A percentile compares a stretch with the other conserved stretches of the same genome.
These are phyloP conservation scores for Zoysia japonica DNA, from an alignment of 176 grass and related monocot genomes.

Conservation along the genomic window DNA sequence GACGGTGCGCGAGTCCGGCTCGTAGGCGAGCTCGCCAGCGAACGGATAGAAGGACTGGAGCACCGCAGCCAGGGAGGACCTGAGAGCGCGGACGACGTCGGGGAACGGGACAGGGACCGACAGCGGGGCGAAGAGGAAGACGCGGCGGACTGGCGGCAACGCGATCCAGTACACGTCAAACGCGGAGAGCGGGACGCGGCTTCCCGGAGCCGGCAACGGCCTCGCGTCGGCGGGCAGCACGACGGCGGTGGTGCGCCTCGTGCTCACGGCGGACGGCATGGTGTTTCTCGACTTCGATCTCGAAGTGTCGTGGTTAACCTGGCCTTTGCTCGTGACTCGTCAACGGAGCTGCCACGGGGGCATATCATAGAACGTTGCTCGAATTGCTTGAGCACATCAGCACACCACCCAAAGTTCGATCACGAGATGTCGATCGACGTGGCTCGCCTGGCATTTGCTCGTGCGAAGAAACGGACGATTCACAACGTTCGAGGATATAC, in stretches of 20 bases:
- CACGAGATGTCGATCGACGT: no score
- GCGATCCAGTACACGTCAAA: conserved; percentile 30
- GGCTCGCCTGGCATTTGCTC: no score
- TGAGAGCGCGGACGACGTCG: background rate
- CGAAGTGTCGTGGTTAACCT: background rate
- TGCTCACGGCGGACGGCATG: conserved; percentile 25
- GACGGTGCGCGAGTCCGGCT: background rate
- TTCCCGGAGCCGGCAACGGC: background rate
- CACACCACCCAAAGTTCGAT: no score
- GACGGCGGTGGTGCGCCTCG: background rate
- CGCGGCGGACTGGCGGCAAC: conserved; percentile 26
- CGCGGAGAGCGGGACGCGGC: conserved; percentile 2
- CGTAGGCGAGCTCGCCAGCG: conserved; percentile 14
- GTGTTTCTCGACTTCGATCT: background rate
- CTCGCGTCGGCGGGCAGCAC: background rate
- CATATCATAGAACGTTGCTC: no score
- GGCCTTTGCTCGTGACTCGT: background rate
- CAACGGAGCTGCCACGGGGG: no score
- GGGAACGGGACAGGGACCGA: background rate
- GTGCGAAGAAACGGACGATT: no score
- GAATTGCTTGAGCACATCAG: no score
- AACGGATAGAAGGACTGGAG: conserved; percentile 41
- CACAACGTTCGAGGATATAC: no score
- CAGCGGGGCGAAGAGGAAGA: conserved; percentile 33
- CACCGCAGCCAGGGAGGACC: conserved; percentile 14